Evolutionary conservation across 176 grass and related monocot species (phyloP), one percentile per base, ranked within the genome.

Genomic region (Aechmea fasciata): DNA sequence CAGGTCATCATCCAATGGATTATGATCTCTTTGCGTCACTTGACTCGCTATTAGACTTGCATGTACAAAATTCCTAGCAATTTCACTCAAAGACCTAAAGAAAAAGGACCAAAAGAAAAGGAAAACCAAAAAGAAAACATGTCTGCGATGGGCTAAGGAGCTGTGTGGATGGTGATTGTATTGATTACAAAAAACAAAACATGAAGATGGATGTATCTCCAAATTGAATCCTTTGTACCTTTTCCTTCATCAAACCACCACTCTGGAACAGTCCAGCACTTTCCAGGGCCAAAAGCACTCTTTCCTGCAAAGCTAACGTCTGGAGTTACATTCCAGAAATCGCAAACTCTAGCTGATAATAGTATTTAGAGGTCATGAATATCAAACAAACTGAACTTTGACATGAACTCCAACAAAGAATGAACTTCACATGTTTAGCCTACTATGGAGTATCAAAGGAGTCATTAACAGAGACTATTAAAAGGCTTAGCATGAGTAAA

Each of bases 241-340:
- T 99, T 48, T 99, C 94, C 79, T 99, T 86, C 72, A 88, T 83
- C 82, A 93, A 80, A 55, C 77, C 75, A 73, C 87, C 82, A n/a
- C 49, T 33, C 9, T 19, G 78, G 48, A 99, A 99, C 79, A 99
- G 67, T 48, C 94, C 94, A 52, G 90, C 80, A 63, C 24, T 80
- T 77, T 99, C 87, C 64, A 99, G 70, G 26, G 94, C 84, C 24
- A 62, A 77, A 63, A 99, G 69, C 73, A 86, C 72, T 20, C 80
- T 89, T 61, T 88, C 87, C 94, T 99, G 83, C 48, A 78, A 75
- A 74, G 41, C 3, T 14, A 80, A 73, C 49, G 57, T 20, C 76
- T 63, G 1, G 73, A 41, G 55, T 61, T 22, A 61, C 55, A 61
- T 18, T 61, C 9, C 3, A 61, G 4, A 61, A 59, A 15, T 18